Percentiles rank a stretch among this genome's conserved stretches.
Evolutionary conservation across 331 rosid genomes (phyloP).

Genomic region (Stylosanthes scabra): DNA sequence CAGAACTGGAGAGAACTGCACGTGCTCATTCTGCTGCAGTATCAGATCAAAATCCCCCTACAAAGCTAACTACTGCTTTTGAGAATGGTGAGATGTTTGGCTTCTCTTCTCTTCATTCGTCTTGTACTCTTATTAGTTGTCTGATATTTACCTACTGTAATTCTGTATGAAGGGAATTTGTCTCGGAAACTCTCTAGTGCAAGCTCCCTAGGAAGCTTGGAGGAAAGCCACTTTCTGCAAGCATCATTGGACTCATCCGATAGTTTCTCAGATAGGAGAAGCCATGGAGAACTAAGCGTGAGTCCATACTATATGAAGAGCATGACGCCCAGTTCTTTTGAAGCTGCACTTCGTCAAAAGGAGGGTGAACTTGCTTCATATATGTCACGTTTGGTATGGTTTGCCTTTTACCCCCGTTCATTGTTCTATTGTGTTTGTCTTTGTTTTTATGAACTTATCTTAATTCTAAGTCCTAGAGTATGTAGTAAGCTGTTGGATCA

Average conservation of each 20-base stretch:
- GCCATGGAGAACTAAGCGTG: slow-evolving; percentile 72
- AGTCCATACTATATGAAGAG: slow-evolving; percentile 92
- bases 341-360: slow-evolving; percentile 97
- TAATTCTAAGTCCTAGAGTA: slow-evolving; percentile 21
- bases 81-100: slow-evolving; percentile 76
- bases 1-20: slow-evolving; percentile 82
- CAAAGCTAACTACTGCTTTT: slow-evolving; percentile 62
- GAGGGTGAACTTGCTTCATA: slow-evolving; percentile 99
- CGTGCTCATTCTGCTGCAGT: slow-evolving; percentile 54
- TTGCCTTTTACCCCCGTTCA: slow-evolving; percentile 26
- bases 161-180: slow-evolving; percentile 69
- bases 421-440: slow-evolving; percentile 19
- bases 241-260: slow-evolving; percentile 93
- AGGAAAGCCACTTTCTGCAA: slow-evolving; percentile 97
- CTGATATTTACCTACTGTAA: slow-evolving; percentile 32
- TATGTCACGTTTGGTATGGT: slow-evolving; percentile 92
- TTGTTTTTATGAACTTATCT: slow-evolving; percentile 25
- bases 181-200: slow-evolving; percentile 83
- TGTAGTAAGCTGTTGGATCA: slow-evolving; percentile 28
- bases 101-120: slow-evolving; percentile 31
- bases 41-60: slow-evolving; percentile 65
- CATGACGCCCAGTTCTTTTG: slow-evolving; percentile 93
- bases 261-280: slow-evolving; percentile 74
- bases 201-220: slow-evolving; percentile 89
- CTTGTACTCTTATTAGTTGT: slow-evolving; percentile 4